phyloP scores from a whole-genome alignment of 345 rosid genomes.

The Bruguiera sexangula region DNA sequence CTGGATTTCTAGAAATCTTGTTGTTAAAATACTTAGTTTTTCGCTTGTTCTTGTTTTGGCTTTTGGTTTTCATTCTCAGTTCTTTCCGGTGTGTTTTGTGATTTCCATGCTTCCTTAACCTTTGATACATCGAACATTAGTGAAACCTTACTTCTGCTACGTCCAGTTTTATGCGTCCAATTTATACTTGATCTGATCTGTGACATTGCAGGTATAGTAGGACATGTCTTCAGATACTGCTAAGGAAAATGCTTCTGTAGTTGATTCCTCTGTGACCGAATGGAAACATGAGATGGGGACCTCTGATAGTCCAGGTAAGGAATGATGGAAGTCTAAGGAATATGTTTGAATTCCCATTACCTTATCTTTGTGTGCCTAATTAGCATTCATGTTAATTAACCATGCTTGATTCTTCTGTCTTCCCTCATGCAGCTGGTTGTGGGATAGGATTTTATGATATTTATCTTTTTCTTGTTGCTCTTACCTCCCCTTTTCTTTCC shows the following conservation, averaged over 20 bases:
- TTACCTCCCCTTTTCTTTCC: too few species aligned
- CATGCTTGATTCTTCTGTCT: too few species aligned
- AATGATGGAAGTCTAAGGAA: conserved; percentile 1
- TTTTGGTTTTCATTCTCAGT: background rate
- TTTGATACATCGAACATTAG: background rate
- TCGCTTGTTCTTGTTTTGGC: background rate
- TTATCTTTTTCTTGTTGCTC: too few species aligned
- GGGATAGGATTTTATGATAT: too few species aligned
- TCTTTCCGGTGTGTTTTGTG: background rate
- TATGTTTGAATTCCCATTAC: background rate
- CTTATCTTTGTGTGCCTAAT: too few species aligned
- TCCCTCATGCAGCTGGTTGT: too few species aligned
- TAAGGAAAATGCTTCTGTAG: conserved; percentile 83
- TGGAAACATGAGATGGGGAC: conserved; percentile 63
- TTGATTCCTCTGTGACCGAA: conserved; percentile 81
- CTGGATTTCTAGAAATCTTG: too few species aligned
- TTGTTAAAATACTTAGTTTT: background rate
- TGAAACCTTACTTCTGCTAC: background rate
- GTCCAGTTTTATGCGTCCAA: conserved; percentile 3
- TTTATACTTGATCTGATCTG: conserved; percentile 4
- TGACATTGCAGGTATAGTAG: conserved; percentile 26
- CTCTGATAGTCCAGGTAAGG: conserved; percentile 72
- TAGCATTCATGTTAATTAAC: too few species aligned
- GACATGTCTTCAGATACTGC: conserved; percentile 83
- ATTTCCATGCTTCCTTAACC: background rate